Base-by-base conservation (phyloP, 2,329 filamentous ascomycete genomes). In the Aspergillus fumigatiaffinis region DNA sequence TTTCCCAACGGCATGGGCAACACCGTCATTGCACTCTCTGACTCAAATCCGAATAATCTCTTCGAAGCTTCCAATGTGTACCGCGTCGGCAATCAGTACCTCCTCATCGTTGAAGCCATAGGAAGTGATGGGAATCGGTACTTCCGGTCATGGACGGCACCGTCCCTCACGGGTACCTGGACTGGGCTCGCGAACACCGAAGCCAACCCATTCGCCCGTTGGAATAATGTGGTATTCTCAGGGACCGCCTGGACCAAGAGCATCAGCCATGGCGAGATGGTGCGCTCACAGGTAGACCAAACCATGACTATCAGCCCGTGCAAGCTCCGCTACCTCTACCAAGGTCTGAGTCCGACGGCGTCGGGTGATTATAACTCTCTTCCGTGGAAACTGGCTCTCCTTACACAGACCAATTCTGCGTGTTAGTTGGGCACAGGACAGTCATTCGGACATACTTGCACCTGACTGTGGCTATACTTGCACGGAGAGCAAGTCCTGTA, bases 241-340 rank as follows among this genome's bases (percentile, higher is more conserved):
- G 35, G 42, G 9, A 17, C 8, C 3, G 25, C 50, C 4, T 56
- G 54, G 44, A 56, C 50, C 4, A 42, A 44, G 23, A 50, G 50
- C 25, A 56, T 56, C 29, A 56, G 54, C 23, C 54, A 56, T 14
- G 44, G 54, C 3, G 54, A 56, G 23, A 44, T 56, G 50, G 44
- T 56, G 7, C 50, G 54, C n/a, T 21, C 21, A 0, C 44, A 53
- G 32, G 50, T 53, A 5, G 54, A 56, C 21, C 50, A 56, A 32
- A 56, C 50, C 3, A 42, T 56, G 54, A 46, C 44, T 12, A 56
- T 56, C 35, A 44, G n/a, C 23, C 29, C 54, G 1, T 53, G 54
- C 23, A 49, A 53, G 6, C 50, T 56, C 20, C 50, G 23, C 12
- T 56, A 50, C 23, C 44, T 56, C 20, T 56, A 53, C n/a, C 50